Evolutionary conservation across 2,329 filamentous ascomycete genomes (phyloP), one percentile per base, ranked within the genome.

Genomic region (Hysterium pulicare): DNA sequence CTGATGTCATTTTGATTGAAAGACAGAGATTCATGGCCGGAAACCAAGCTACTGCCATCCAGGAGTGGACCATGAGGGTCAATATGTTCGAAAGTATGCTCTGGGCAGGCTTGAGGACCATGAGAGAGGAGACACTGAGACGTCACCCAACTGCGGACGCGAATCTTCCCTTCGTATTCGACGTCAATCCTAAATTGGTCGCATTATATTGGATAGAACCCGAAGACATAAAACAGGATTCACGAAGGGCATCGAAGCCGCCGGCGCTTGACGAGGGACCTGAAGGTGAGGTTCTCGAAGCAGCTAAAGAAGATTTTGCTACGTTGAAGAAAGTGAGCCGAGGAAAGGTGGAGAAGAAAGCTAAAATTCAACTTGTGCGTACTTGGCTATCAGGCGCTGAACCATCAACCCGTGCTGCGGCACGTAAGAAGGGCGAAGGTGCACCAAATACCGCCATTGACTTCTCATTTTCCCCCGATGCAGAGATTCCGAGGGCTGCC

Each of bases 11-110:
- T 22, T 70, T 93, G 1, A 89, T 94, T 44, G 81, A 84, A 55
- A 72, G 78, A 1, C 81, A 84, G 51, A 73, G 81, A 9, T 83
- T 72, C 59, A 82, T 88, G 2, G 83, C 81, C 2, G 76, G 74
- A n/a, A 79, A 84, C 7, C 75, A 70, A 0, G 69, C 78, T 0
- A 7, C 7, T 8, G 77, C 81, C 0, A 81, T 94, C 1, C 79
- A 83, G 46, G 87, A 94, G 66, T 94, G 88, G 88, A 91, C 87
- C 3, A 62, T 93, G 31, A 75, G 87, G 1, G 87, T 94, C 7
- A 91, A 91, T 51, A 83, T 86, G 55, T 76, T 94, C 17, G 88
- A 94, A 63, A 81, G 82, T 3, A 93, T 93, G 82, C 67, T 94
- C 0, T 86, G 90, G 71, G 84, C 84, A 7, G 75, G 82, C 10